Evolutionary conservation across 768 basidiomycete genomes (phyloP).

Genomic region (Lenzites betulinus): DNA sequence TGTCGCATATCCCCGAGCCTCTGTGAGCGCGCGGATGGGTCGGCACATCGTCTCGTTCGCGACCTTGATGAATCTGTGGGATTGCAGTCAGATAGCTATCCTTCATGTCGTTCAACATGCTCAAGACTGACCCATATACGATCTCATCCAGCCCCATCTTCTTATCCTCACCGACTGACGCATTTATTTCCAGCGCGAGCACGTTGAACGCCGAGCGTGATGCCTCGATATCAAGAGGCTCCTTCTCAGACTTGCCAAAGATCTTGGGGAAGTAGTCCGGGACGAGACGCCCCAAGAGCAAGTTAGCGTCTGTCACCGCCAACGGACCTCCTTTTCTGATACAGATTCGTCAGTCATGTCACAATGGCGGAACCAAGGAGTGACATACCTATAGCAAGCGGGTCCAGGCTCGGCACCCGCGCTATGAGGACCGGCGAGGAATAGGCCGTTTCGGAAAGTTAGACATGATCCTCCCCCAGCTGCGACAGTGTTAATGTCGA

Average conservation of each 20-base stretch:
- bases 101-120: not conserved
- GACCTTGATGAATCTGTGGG: constrained; percentile 83
- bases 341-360: not conserved
- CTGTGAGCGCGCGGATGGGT: constrained; percentile 89
- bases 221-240: constrained; percentile 78
- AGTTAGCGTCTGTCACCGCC: constrained; percentile 92
- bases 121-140: constrained; percentile 67
- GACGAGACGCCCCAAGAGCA: constrained; percentile 84
- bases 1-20: constrained; percentile 84
- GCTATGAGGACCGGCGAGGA: constrained; percentile 89
- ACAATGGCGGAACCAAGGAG: not conserved
- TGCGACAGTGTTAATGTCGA: constrained; percentile 96
- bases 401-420: constrained; percentile 95
- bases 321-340: constrained; percentile 85
- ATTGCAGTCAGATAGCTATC: not conserved
- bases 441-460: constrained; percentile 87
- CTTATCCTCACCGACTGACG: constrained; percentile 46
- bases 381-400: constrained; percentile 76
- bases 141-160: constrained; percentile 78
- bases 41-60: constrained; percentile 97
- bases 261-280: constrained; percentile 95
- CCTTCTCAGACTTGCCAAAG: constrained; percentile 87
- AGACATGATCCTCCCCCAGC: constrained; percentile 93
- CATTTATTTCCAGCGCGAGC: constrained; percentile 72
- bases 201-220: constrained; percentile 67